Percentiles rank a stretch among this genome's conserved stretches.
Conservation (phyloP, 495 filamentous ascomycete species). For the Tuber aestivum region DNA sequence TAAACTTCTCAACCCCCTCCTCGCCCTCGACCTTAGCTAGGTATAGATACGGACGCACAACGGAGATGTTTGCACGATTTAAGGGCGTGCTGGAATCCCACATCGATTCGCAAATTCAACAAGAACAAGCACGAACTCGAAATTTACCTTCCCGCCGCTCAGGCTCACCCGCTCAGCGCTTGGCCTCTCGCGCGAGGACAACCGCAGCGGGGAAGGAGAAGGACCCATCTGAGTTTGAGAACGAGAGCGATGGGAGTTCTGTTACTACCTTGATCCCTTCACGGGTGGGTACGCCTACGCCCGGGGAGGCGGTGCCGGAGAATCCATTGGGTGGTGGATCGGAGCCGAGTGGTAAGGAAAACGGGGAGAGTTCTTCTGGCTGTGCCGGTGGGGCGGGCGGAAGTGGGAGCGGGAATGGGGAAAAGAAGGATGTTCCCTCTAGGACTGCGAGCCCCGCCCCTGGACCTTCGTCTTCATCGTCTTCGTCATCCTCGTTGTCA, state of each 20-base stretch:
- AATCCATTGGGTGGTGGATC: constrained; percentile 22
- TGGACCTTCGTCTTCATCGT: constrained; percentile 3
- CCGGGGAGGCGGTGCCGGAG: constrained; percentile 26
- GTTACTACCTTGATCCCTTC: constrained; percentile 14
- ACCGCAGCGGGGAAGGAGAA: constrained; percentile 19
- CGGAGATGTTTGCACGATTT: constrained; percentile 36
- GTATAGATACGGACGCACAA: neutral
- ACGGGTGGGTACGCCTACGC: constrained; percentile 33
- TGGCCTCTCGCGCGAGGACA: constrained; percentile 8
- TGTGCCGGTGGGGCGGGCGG: neutral
- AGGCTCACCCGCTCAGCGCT: constrained; percentile 10
- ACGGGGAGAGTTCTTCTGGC: constrained; percentile 6
- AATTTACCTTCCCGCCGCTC: constrained; percentile 18
- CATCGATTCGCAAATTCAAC: constrained; percentile 38
- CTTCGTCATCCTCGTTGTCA: constrained; percentile 35
- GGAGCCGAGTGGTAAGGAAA: constrained; percentile 4
- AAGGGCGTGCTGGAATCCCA: constrained; percentile 36
- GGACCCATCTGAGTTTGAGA: constrained; percentile 40
- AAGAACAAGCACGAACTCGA: constrained; percentile 30
- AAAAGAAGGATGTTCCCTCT: constrained; percentile 9
- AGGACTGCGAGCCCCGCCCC: constrained; percentile 2
- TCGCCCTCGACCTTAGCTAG: neutral
- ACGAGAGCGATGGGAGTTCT: constrained; percentile 28
- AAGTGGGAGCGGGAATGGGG: neutral
- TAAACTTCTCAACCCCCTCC: neutral